Evolutionary conservation across 2,329 filamentous ascomycete genomes (phyloP), one percentile per base, ranked within the genome.

Genomic region (Ceratocystis ficicola): DNA sequence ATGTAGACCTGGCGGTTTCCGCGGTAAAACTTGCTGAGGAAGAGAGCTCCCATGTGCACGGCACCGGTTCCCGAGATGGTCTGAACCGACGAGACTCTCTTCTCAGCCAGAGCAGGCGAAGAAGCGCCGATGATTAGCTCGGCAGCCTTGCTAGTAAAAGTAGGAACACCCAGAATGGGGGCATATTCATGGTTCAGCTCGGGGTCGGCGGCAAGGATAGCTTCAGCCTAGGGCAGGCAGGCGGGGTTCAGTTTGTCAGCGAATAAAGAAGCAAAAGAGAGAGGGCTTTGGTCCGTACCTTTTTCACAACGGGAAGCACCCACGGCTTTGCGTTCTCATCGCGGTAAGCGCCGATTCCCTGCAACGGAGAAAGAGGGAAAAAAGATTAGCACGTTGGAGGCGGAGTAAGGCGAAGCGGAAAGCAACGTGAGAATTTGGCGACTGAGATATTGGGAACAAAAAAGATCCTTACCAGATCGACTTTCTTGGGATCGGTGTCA

Each of bases 61-160:
- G 94, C 94, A 71, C 94, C 94, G 69, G 94, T 99, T 72, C 94
- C 94, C 66, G 94, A 99, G 78, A 99, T 95, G 73, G 93, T 95
- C 79, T 99, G 94, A 65, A 96, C 76, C 48, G 90, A 90, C 69
- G 86, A 81, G 69, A 86, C 81, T 69, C 94, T 88, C 77, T 92
- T 90, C 74, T 97, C 90, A 70, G 82, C 79, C 73, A 96, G 83
- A 66, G 92, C 94, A 55, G 90, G 85, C 63, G 90, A 95, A 71
- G 88, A 84, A 70, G 77, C 76, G 70, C 94, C 92, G 41, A 97
- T 82, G 68, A 96, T 88, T 71, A 97, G 82, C 79, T 94, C 92
- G 74, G 93, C 90, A 28, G 94, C 92, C 74, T 94, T 95, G 71
- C 84, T 82, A 68, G 90, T 96, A 79, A 96, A 95, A 69, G 87